Conservation (phyloP, 495 filamentous ascomycete species). For the Penicillium antarcticum region DNA sequence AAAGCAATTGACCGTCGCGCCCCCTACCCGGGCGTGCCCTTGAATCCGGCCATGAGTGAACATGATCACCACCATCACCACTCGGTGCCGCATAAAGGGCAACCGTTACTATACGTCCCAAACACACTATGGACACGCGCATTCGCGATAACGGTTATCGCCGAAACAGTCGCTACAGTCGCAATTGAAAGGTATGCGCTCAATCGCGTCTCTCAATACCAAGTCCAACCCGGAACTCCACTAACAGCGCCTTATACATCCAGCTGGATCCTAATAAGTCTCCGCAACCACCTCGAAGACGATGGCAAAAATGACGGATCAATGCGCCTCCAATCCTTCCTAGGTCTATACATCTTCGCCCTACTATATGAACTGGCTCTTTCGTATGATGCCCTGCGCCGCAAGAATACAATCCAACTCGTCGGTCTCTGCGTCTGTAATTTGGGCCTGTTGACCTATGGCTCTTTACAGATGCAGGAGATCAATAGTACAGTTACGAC, state of each 20-base stretch:
- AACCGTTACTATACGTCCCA: constrained; percentile 14
- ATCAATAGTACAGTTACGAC: constrained; percentile 10
- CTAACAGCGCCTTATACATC: neutral
- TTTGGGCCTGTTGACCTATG: constrained; percentile 18
- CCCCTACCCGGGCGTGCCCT: neutral
- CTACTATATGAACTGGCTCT: constrained; percentile 19
- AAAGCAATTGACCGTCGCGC: neutral
- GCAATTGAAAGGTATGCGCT: constrained; percentile 54
- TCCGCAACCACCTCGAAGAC: constrained; percentile 11
- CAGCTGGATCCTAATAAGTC: constrained; percentile 21
- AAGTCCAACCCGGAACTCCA: neutral
- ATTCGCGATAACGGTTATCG: constrained; percentile 14
- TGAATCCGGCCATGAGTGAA: neutral
- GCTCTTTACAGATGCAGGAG: constrained; percentile 18
- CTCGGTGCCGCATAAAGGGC: constrained; percentile 1
- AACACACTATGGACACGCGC: constrained; percentile 20
- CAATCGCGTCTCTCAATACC: constrained; percentile 16
- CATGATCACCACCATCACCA: neutral
- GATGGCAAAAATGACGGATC: constrained; percentile 1
- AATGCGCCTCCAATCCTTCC: constrained; percentile 19
- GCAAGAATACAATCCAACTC: constrained; percentile 20
- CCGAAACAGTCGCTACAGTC: constrained; percentile 28
- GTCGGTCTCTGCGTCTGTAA: constrained; percentile 20
- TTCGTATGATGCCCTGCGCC: constrained; percentile 20
- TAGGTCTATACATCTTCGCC: constrained; percentile 22